Percentiles rank a stretch among this genome's conserved stretches.
Evolutionary conservation across 2,329 filamentous ascomycete species (phyloP).

Genomic region (Cladosporium phlei): DNA sequence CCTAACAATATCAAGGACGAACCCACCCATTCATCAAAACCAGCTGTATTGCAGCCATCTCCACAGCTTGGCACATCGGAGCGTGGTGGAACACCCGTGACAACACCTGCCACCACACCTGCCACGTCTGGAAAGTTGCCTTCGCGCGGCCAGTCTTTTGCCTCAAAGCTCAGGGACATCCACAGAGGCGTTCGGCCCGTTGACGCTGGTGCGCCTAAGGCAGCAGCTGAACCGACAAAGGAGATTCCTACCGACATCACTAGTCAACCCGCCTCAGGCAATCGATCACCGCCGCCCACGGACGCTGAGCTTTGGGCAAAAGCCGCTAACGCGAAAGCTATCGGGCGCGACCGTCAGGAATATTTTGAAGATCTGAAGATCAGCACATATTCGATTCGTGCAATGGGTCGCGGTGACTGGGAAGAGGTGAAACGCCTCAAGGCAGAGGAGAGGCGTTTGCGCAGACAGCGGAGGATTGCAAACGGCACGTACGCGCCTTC

Average conservation of each 20-base stretch:
- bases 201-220: too few species aligned
- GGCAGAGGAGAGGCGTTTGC: background rate
- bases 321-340: background rate
- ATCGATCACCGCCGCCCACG: background rate
- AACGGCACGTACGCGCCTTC: background rate
- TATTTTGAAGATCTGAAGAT: slow-evolving; percentile 8
- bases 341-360: slow-evolving; percentile 5
- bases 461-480: slow-evolving; percentile 4
- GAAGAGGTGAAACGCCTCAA: slow-evolving; percentile 4
- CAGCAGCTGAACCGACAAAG: too few species aligned
- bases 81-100: background rate
- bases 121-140: slow-evolving; percentile 2
- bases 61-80: background rate
- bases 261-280: too few species aligned
- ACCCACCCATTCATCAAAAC: background rate
- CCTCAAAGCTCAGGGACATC: slow-evolving; percentile 5
- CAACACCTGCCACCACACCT: background rate
- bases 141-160: background rate
- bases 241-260: too few species aligned
- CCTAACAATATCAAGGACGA: background rate
- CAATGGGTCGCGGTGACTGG: slow-evolving; percentile 6
- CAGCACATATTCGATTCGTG: background rate
- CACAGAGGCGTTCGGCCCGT: too few species aligned
- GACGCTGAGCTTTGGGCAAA: slow-evolving; percentile 1
- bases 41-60: slow-evolving; percentile 6